A percentile compares a stretch with the other conserved stretches of the same genome.
Evolutionary conservation across 176 grass and related monocot species (phyloP).

Genomic region (Cenchrus fungigraminus): DNA sequence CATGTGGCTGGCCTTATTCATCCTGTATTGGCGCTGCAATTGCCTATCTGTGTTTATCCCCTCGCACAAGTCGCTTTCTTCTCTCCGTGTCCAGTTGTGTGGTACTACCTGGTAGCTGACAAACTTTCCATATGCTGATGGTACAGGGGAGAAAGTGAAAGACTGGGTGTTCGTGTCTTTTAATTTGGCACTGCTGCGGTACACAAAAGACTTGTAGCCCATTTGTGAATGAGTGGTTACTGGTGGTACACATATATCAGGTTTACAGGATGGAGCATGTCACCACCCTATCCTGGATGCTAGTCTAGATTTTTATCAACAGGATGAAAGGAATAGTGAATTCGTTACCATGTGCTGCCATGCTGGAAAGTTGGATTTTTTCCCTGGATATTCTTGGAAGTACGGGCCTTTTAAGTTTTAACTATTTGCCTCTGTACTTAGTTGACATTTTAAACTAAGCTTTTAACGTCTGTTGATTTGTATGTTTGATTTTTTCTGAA

Average conservation of each 20-base stretch:
- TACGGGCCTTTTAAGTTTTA: not conserved
- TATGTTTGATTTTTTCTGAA: no score
- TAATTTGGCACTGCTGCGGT: slow-evolving; percentile 24
- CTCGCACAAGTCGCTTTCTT: slow-evolving; percentile 6
- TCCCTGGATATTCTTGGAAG: not conserved
- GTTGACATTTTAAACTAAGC: not conserved
- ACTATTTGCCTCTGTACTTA: not conserved
- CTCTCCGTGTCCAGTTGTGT: slow-evolving; percentile 24
- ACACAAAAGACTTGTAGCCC: not conserved
- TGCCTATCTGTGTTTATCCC: slow-evolving; percentile 38
- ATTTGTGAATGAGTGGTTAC: slow-evolving; percentile 48
- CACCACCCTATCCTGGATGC: not conserved
- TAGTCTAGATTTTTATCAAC: slow-evolving; percentile 18
- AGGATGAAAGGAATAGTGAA: not conserved
- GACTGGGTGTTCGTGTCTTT: slow-evolving; percentile 15
- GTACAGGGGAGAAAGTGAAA: slow-evolving; percentile 26
- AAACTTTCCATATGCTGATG: slow-evolving; percentile 50
- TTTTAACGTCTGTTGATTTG: no score
- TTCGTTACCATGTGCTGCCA: not conserved
- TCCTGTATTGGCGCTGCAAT: slow-evolving; percentile 18
- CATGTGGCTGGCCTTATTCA: slow-evolving; percentile 75
- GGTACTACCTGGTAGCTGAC: slow-evolving; percentile 38
- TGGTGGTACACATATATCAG: slow-evolving; percentile 5
- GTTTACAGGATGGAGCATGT: slow-evolving; percentile 19
- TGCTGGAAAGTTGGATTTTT: not conserved